Percentiles rank a stretch among this genome's conserved stretches.
Conservation (phyloP, 148 eudicot species). For the Salicornia ramosissima region DNA sequence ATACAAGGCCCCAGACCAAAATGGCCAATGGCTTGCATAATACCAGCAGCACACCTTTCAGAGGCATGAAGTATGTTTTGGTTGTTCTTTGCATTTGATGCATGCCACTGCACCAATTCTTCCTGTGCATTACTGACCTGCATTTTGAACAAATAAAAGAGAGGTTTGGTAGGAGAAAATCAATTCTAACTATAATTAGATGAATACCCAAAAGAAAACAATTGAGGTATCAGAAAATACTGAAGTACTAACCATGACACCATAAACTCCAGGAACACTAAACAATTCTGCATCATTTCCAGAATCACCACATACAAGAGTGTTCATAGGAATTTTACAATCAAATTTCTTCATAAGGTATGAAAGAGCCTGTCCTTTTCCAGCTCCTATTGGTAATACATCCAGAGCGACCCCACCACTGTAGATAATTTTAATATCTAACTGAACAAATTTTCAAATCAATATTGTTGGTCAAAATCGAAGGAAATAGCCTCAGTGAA, state of each 20-base stretch:
- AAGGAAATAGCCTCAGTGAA: not conserved
- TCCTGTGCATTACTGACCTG: conserved; percentile 75
- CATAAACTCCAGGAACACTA: conserved; percentile 55
- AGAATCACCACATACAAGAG: conserved; percentile 72
- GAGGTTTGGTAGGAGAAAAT: not conserved
- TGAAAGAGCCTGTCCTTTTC: conserved; percentile 70
- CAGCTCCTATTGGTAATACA: conserved; percentile 64
- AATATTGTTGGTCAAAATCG: not conserved
- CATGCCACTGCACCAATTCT: conserved; percentile 63
- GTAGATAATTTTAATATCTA: conserved; percentile 61
- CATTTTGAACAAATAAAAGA: conserved; percentile 16
- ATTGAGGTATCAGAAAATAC: not conserved
- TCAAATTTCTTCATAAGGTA: conserved; percentile 58
- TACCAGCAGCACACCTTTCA: conserved; percentile 72
- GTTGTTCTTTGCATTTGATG: conserved; percentile 51
- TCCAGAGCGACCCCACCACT: conserved; percentile 69
- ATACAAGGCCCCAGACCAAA: conserved; percentile 48
- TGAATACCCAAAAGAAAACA: not conserved
- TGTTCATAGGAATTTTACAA: conserved; percentile 44
- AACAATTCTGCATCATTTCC: conserved; percentile 75
- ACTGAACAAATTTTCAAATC: conserved; percentile 28
- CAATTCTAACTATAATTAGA: not conserved
- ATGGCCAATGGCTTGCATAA: conserved; percentile 66
- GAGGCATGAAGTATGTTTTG: conserved; percentile 54
- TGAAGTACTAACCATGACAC: conserved; percentile 58